Percentiles rank a stretch among this genome's conserved stretches.
Conservation (phyloP, 2,329 filamentous ascomycete species). For the Penicillium italicum region DNA sequence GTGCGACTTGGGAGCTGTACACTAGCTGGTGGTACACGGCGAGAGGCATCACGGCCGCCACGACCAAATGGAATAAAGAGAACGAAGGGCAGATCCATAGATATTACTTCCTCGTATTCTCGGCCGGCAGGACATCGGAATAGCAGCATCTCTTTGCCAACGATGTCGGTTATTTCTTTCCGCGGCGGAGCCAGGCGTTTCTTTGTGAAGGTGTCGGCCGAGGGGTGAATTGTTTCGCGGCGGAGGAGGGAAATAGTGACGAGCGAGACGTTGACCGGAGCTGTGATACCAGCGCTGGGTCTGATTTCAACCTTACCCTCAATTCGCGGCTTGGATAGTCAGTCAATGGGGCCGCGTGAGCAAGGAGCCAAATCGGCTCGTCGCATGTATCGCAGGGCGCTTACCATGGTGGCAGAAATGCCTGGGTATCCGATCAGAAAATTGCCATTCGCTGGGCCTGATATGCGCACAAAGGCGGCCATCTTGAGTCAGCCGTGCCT, state of each 20-base stretch:
- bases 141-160: constrained; percentile 91
- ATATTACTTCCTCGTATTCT: constrained; percentile 82
- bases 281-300: constrained; percentile 77
- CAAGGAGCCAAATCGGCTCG: not conserved
- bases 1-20: constrained; percentile 85
- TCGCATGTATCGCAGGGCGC: constrained; percentile 38
- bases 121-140: constrained; percentile 81
- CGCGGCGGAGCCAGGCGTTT: constrained; percentile 85
- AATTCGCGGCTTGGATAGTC: constrained; percentile 70
- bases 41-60: constrained; percentile 82
- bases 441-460: constrained; percentile 92
- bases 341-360: constrained; percentile 9
- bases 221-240: constrained; percentile 92
- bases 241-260: constrained; percentile 92
- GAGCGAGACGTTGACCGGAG: constrained; percentile 84
- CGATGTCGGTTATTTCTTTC: constrained; percentile 85
- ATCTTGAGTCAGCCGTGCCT: constrained; percentile 47
- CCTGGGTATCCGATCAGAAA: constrained; percentile 96
- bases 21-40: constrained; percentile 87
- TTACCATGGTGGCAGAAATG: constrained; percentile 92
- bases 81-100: constrained; percentile 96
- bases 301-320: constrained; percentile 97
- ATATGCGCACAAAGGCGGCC: constrained; percentile 89
- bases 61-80: constrained; percentile 95
- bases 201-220: constrained; percentile 89